phyloP scores from a whole-genome alignment of 352 stramenopile genomes.

The Globisporangium mamillatum region DNA sequence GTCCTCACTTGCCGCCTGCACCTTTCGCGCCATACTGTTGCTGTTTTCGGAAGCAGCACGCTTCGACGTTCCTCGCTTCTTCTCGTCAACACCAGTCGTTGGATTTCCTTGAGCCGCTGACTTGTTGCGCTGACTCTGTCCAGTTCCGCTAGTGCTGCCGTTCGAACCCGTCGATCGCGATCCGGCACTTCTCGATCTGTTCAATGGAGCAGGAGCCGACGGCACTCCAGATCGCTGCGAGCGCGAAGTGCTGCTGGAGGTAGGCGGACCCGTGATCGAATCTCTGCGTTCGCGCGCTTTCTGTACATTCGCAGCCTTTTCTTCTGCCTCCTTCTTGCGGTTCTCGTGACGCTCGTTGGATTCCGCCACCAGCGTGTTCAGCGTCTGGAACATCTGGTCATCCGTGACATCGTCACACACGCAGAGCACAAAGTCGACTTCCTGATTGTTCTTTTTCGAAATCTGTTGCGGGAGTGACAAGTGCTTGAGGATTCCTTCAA shows the following conservation, averaged over 20 bases:
- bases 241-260: not conserved
- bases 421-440: slow-evolving; percentile 88
- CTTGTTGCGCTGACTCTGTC: slow-evolving; percentile 6
- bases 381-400: slow-evolving; percentile 89
- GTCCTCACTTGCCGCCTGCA: slow-evolving; percentile 33
- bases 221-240: slow-evolving; percentile 9
- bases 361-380: slow-evolving; percentile 72
- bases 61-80: not conserved
- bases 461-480: slow-evolving; percentile 68
- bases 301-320: slow-evolving; percentile 23
- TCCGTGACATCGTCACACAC: slow-evolving; percentile 88
- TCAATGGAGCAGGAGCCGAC: not conserved
- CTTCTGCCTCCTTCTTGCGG: slow-evolving; percentile 34
- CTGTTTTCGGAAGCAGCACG: slow-evolving; percentile 10
- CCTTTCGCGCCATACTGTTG: slow-evolving; percentile 12
- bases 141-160: not conserved
- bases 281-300: slow-evolving; percentile 30
- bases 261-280: slow-evolving; percentile 19
- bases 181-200: slow-evolving; percentile 16
- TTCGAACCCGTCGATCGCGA: slow-evolving; percentile 8
- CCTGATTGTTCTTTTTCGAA: slow-evolving; percentile 52
- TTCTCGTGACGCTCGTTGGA: slow-evolving; percentile 72
- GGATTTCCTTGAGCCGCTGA: not conserved
- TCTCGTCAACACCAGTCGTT: not conserved
- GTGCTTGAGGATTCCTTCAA: slow-evolving; percentile 74